Conservation (phyloP, 106 monocot species). For the Apostasia ramifera region DNA sequence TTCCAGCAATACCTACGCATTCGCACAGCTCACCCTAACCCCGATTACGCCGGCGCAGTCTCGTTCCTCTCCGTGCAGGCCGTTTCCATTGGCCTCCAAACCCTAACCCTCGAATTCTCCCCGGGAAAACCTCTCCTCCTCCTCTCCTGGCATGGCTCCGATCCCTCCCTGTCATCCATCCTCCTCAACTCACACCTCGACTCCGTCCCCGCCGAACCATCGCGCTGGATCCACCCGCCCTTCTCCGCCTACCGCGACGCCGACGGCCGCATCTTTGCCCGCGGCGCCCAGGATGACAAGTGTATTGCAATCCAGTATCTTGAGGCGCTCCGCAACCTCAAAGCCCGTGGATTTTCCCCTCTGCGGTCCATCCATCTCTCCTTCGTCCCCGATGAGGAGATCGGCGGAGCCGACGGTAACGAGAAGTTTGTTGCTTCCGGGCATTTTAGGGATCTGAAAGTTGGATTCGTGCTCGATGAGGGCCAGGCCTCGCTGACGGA, state of each 20-base stretch:
- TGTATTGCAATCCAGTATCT: constrained; percentile 82
- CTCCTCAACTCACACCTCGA: constrained; percentile 93
- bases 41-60: constrained; percentile 67
- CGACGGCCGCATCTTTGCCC: constrained; percentile 68
- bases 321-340: constrained; percentile 66
- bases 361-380: constrained; percentile 66
- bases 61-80: constrained; percentile 60
- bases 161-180: constrained; percentile 76
- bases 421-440: constrained; percentile 50
- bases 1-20: constrained; percentile 88
- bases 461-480: constrained; percentile 85
- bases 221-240: constrained; percentile 67
- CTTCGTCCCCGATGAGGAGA: constrained; percentile 94
- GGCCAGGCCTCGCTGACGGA: constrained; percentile 88
- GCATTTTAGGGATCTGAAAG: constrained; percentile 54
- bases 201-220: constrained; percentile 71
- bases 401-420: constrained; percentile 61
- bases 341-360: constrained; percentile 40
- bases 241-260: constrained; percentile 62
- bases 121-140: constrained; percentile 68
- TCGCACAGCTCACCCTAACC: constrained; percentile 75
- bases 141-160: constrained; percentile 52
- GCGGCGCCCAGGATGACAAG: constrained; percentile 97
- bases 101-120: constrained; percentile 41
- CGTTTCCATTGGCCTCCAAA: constrained; percentile 27